Conservation (phyloP, 495 filamentous ascomycete species). For the Sabuloglossum arenarium region DNA sequence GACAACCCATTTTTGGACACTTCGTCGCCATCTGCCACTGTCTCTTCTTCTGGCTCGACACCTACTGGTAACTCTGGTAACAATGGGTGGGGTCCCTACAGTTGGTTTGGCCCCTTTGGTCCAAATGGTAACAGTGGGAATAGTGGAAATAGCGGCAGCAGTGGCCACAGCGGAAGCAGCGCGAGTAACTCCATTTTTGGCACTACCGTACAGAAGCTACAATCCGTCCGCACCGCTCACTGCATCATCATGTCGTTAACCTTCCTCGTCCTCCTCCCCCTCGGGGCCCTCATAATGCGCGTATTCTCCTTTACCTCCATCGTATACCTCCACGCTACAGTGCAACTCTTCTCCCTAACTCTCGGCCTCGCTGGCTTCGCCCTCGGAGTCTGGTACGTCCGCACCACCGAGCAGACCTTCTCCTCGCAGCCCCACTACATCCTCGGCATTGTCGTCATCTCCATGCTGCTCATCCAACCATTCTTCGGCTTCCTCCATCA, state of each 20-base stretch:
- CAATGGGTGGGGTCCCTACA: background rate
- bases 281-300: conserved; percentile 35
- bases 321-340: conserved; percentile 28
- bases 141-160: background rate
- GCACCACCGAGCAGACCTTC: conserved; percentile 13
- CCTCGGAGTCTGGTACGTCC: conserved; percentile 32
- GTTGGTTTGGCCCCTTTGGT: background rate
- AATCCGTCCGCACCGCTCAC: conserved; percentile 6
- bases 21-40: conserved; percentile 1
- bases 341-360: conserved; percentile 35
- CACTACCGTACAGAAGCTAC: background rate
- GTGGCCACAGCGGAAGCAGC: conserved; percentile 3
- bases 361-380: conserved; percentile 39
- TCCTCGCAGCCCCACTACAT: conserved; percentile 17
- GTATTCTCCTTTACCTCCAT: conserved; percentile 19
- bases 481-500: conserved; percentile 45
- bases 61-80: background rate
- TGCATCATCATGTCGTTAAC: conserved; percentile 36
- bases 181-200: conserved; percentile 12
- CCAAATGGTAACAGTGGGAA: background rate
- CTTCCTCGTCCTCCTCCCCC: conserved; percentile 32
- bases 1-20: conserved; percentile 35
- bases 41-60: background rate
- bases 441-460: conserved; percentile 39
- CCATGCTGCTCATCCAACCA: conserved; percentile 40